Percentiles rank a stretch among this genome's conserved stretches.
Evolutionary conservation across 108 stramenopile species (phyloP).

Genomic region (Discostella stelligeroides): DNA sequence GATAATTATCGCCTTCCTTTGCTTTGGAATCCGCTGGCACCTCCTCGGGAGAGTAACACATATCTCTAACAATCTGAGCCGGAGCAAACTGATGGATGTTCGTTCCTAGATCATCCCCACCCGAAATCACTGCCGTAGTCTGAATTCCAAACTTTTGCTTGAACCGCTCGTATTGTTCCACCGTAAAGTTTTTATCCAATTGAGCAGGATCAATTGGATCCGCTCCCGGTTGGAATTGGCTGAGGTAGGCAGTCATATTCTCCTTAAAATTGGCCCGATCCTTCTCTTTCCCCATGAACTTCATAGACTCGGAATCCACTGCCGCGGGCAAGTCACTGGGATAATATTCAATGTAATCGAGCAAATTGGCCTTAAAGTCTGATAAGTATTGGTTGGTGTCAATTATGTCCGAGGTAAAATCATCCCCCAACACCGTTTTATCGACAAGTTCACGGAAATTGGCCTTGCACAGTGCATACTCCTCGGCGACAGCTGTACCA

Average conservation of each 20-base stretch:
- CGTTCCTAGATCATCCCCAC: conserved; percentile 59
- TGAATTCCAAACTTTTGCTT: conserved; percentile 81
- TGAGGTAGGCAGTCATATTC: conserved; percentile 81
- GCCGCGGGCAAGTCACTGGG: conserved; percentile 80
- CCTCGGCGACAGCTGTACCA: conserved; percentile 79
- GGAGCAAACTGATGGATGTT: conserved; percentile 64
- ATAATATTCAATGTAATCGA: conserved; percentile 65
- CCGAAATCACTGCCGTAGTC: conserved; percentile 78
- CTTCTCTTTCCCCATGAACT: conserved; percentile 84
- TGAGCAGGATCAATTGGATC: conserved; percentile 66
- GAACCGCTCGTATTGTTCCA: conserved; percentile 80
- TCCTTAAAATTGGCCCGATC: conserved; percentile 71
- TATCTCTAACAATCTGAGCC: conserved; percentile 63
- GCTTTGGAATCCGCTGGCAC: conserved; percentile 15
- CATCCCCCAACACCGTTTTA: conserved; percentile 60
- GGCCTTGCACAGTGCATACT: conserved; percentile 78
- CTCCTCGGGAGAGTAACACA: conserved; percentile 59
- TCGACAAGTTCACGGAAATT: conserved; percentile 77
- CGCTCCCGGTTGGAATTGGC: conserved; percentile 73
- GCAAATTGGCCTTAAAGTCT: conserved; percentile 77
- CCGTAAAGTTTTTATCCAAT: conserved; percentile 68
- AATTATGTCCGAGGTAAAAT: conserved; percentile 43
- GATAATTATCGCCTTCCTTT: conserved; percentile 32
- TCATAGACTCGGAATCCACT: conserved; percentile 59
- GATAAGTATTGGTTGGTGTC: conserved; percentile 50